Evolutionary conservation across 2,329 filamentous ascomycete species (phyloP), one percentile per base, ranked within the genome.

Genomic region (Rutstroemia sp.): DNA sequence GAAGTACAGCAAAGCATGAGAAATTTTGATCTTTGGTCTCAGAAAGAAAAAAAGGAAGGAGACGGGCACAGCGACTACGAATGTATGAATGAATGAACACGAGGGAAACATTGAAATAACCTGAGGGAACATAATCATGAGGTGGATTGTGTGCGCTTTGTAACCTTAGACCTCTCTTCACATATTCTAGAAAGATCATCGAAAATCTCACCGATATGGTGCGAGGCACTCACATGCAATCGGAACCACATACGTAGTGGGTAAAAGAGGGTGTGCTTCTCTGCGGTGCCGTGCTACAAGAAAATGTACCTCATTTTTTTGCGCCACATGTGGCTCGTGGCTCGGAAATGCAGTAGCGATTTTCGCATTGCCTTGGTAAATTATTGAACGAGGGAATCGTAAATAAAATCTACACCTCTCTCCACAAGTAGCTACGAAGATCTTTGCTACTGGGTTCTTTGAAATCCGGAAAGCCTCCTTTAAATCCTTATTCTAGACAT

Each of bases 341-440:
- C 42, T 46, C 19, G 12, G 12, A 17, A 42, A n/a, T 19, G 17
- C 21, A 19, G 39, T 42, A 19, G 39, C 39, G 30, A 34, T 46
- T 46, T 21, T 46, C 42, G 36, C 36, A 54, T 50, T 54, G 14
- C 52, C 52, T 54, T 54, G 52, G 45, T 54, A 54, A 54, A 54
- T 54, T 48, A 54, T 48, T 30, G 34, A 54, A 50, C 21, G 46
- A 44, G 34, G 46, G 36, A 44, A 55, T 39, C 27, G 27, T 51
- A 55, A 55, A 54, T 54, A 44, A 55, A 55, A 50, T 55, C 46
- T 25, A 44, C 16, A 42, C 44, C 25, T 45, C 27, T 25, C 27
- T 25, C 38, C 47, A 39, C 10, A 51, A 25, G 49, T 45, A 55
- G 38, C 46, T 55, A 25, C 53, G 16, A 19, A 25, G 44, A 44